phyloP scores from a whole-genome alignment of 179 eudicot genomes.

The Heliamphora pulchella region DNA sequence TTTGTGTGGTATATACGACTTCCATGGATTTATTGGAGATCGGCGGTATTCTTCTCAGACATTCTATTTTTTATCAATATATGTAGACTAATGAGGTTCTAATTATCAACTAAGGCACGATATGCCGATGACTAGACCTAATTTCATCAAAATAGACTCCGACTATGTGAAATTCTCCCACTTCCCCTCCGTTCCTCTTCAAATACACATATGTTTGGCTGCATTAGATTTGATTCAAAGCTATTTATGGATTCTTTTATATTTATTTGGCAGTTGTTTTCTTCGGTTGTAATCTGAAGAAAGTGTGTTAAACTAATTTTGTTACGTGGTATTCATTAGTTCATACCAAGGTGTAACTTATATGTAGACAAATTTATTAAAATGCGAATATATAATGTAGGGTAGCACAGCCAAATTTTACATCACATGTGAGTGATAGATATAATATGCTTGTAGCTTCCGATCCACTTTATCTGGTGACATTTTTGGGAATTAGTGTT shows the following conservation, averaged over 20 bases:
- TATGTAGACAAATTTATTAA: not conserved
- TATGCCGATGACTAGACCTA: not conserved
- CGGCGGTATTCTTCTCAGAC: not conserved
- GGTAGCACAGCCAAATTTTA: not conserved
- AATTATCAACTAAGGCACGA: no score
- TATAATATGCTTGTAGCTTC: not conserved
- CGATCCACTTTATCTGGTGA: not conserved
- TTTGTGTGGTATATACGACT: not conserved
- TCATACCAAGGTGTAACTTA: not conserved
- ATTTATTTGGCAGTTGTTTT: not conserved
- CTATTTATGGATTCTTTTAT: not conserved
- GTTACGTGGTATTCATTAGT: not conserved
- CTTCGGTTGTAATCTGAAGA: not conserved
- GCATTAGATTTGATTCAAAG: not conserved
- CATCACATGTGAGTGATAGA: not conserved
- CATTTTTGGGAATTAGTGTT: not conserved
- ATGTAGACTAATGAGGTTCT: no score
- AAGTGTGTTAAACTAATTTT: not conserved
- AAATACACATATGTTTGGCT: no score
- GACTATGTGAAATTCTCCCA: no score
- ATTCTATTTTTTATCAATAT: not conserved
- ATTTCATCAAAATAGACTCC: not conserved
- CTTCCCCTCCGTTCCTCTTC: no score
- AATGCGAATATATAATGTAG: not conserved
- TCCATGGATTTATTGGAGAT: not conserved